A percentile compares a stretch with the other conserved stretches of the same genome.
Evolutionary conservation across 177 flowering plant genomes (phyloP).

Genomic region (Vitis hybrid): DNA sequence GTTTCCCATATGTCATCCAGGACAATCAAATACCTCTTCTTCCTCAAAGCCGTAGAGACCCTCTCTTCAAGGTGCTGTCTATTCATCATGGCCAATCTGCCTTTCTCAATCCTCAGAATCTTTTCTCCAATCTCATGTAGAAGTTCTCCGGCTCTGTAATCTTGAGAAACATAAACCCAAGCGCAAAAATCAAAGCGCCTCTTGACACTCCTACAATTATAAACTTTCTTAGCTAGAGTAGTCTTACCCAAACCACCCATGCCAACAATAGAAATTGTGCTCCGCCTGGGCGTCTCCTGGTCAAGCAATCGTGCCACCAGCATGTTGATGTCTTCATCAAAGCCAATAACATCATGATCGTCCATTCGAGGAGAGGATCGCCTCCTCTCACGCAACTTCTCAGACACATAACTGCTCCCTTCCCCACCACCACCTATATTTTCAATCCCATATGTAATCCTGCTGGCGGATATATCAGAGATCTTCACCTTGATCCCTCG

Average conservation of each 20-base stretch:
- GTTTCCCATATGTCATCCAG: slow-evolving; percentile 8
- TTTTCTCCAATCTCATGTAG: background rate
- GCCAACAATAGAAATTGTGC: background rate
- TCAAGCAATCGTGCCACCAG: background rate
- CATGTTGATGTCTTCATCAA: background rate
- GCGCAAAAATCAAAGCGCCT: background rate
- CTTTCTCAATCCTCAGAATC: background rate
- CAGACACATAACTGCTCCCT: too few species aligned
- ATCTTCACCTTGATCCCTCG: background rate
- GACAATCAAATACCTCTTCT: background rate
- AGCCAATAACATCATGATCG: slow-evolving; percentile 1
- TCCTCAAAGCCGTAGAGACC: too few species aligned
- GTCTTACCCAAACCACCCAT: slow-evolving; percentile 6
- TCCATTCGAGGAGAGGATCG: background rate
- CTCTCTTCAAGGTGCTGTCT: background rate
- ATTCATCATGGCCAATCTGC: background rate
- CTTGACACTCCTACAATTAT: background rate
- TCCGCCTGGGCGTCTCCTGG: background rate
- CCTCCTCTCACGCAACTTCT: background rate
- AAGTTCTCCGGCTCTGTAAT: background rate
- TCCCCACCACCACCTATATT: background rate
- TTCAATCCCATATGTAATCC: background rate
- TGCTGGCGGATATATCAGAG: background rate
- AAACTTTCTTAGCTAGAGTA: slow-evolving; percentile 6
- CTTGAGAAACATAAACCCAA: slow-evolving; percentile 8